A percentile compares a stretch with the other conserved stretches of the same genome.
Conservation (phyloP, 257 asterid genomes). For the Solanum dulcamara region DNA sequence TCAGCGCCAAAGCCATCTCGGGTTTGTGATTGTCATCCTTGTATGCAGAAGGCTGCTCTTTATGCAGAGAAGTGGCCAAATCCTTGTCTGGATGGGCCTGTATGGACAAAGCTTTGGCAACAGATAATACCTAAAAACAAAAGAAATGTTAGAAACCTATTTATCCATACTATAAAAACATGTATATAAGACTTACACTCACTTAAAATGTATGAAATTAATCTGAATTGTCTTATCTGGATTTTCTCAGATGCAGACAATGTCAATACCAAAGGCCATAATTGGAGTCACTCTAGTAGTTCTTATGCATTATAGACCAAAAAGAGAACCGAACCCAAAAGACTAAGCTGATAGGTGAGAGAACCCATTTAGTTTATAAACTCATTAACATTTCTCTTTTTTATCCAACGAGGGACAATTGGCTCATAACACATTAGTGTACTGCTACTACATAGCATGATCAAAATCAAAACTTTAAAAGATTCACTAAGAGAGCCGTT, state of each 20-base stretch:
- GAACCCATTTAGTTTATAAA: neutral
- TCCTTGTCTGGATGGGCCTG: constrained; percentile 98
- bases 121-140: constrained; percentile 67
- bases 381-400: neutral
- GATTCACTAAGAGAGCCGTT: neutral
- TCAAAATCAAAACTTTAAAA: neutral
- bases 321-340: neutral
- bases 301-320: neutral
- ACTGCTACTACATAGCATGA: neutral
- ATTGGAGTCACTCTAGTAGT: neutral
- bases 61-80: constrained; percentile 62
- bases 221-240: neutral
- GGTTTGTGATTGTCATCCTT: constrained; percentile 98
- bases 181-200: neutral
- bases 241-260: too few species aligned
- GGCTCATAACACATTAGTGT: neutral
- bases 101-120: constrained; percentile 77
- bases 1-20: constrained; percentile 93
- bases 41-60: constrained; percentile 50
- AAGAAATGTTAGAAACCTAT: neutral
- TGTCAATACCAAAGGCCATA: neutral
- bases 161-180: neutral
- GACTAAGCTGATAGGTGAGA: neutral
- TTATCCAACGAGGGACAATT: neutral
- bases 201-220: neutral